Base-by-base conservation (phyloP, 768 basidiomycete species). In the Cantharellus anzutake region DNA sequence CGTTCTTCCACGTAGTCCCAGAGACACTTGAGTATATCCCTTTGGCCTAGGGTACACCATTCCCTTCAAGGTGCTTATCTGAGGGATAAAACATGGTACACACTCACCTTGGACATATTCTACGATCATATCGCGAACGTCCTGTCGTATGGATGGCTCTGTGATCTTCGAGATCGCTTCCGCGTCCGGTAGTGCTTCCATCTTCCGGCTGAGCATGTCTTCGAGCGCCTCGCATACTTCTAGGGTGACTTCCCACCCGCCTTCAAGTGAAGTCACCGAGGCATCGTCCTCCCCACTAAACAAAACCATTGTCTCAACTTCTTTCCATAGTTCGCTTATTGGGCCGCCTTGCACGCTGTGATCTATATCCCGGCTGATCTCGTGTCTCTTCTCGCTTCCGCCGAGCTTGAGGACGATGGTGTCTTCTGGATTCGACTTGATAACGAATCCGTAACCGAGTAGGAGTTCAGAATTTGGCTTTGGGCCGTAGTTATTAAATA, bases 381-480 rank as follows among this genome's bases (percentile, higher is more conserved):
- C 79, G 79, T 84, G 60, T 16, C 57, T 59, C 68, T 63, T 66
- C 0, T 57, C 60, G 0, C 65, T 59, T 1, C 84, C 81, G 11
- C 84, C 84, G 44, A 94, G 71, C 62, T 82, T 83, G 41, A 96
- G 77, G 1, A 85, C 74, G 64, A 93, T 84, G 0, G 84, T 86
- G 66, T 96, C 93, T 66, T 91, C 87, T 0, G 84, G 84, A 63
- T 96, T 96, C 38, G 80, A 63, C 1, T 77, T 72, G 2, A 93
- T 68, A 0, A 86, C 79, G 71, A 97, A 98, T 0, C 94, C 93
- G 66, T 96, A 97, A 3, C 87, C 90, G 2, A 97, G 76, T 52
- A 97, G 80, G 51, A 97, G 77, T 69, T 93, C 88, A 37, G 87
- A 77, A 68, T 94, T 93, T 0, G 89, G 81, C 68, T 96, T 96